phyloP scores from a whole-genome alignment of 768 basidiomycete species.

The Antrodiella citrinella region DNA sequence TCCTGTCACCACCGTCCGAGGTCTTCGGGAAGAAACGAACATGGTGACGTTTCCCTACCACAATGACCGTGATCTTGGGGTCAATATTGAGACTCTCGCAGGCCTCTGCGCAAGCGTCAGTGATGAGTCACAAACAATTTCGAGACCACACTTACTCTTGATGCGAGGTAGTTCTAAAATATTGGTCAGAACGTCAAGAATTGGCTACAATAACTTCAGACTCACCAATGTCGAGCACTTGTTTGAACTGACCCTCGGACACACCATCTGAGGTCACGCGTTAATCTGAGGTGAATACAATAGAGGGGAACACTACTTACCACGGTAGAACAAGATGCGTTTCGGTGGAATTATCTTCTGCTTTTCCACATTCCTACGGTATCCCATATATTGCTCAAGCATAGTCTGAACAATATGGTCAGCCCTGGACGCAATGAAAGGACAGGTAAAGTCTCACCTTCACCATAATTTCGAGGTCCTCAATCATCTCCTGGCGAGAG shows the following conservation, averaged over 20 bases:
- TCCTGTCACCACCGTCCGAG: constrained; percentile 39
- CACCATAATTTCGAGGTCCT: constrained; percentile 59
- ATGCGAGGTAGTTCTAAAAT: constrained; percentile 48
- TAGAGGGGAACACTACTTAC: constrained; percentile 26
- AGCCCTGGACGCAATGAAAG: neutral
- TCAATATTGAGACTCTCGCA: constrained; percentile 34
- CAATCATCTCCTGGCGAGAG: constrained; percentile 70
- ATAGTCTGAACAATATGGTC: constrained; percentile 33
- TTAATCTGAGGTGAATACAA: neutral
- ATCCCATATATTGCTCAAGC: constrained; percentile 48
- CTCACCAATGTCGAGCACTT: constrained; percentile 46
- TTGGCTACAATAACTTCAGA: constrained; percentile 5
- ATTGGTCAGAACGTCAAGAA: neutral
- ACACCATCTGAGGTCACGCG: constrained; percentile 34
- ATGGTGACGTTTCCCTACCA: constrained; percentile 76
- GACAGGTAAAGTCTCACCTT: constrained; percentile 32
- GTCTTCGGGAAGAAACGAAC: constrained; percentile 51
- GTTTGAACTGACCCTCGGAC: constrained; percentile 46
- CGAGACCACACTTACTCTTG: constrained; percentile 34
- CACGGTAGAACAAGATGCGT: constrained; percentile 71
- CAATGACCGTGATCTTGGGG: constrained; percentile 64
- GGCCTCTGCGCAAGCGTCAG: constrained; percentile 59
- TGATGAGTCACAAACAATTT: constrained; percentile 5
- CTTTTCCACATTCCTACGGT: constrained; percentile 49
- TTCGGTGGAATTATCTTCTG: constrained; percentile 41